Base-by-base conservation (phyloP, 148 eudicot species). In the Selenicereus undatus region DNA sequence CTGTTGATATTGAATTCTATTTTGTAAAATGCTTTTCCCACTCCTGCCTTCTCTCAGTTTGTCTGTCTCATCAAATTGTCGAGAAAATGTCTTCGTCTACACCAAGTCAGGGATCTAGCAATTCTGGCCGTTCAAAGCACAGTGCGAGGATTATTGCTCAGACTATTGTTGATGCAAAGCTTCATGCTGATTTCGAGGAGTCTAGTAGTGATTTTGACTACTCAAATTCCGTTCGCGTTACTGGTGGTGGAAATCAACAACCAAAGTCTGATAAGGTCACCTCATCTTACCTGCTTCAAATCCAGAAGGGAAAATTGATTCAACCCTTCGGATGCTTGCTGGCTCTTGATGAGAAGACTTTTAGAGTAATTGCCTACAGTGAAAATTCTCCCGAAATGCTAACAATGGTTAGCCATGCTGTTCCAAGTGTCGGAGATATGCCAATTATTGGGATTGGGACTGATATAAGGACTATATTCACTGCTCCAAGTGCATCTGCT, bases 311-410 rank as follows among this genome's bases (percentile, higher is more conserved):
- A 50, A 92, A 89, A 81, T 39, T 85, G 30, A 91, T 95, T 78
- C 99, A 95, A 82, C 93, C 97, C 26, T 95, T 95, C 39, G 99
- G 99, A 3, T 95, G 99, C 84, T 82, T 95, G 82, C 76, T 95
- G 27, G 99, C 97, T 77, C 90, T 95, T 0, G 93, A 92, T 84
- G 97, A 95, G 35, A 91, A 92, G 82, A 91, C 95, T 45, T 89
- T 91, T 80, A 87, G 78, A 77, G 92, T 95, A 3, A 88, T 95
- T 52, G 99, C 97, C 43, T 95, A 86, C 82, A 91, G 94, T 83
- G 97, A 91, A 68, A 95, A 95, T 73, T 95, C 99, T 35, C 90
- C 97, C 29, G 99, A 95, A 50, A 91, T 95, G 99, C 90, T 95
- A 39, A 92, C 97, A 8, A 91, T 89, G 97, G 89, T 89, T 42